Evolutionary conservation across 768 basidiomycete genomes (phyloP).

Genomic region (Suillus hirtellus): DNA sequence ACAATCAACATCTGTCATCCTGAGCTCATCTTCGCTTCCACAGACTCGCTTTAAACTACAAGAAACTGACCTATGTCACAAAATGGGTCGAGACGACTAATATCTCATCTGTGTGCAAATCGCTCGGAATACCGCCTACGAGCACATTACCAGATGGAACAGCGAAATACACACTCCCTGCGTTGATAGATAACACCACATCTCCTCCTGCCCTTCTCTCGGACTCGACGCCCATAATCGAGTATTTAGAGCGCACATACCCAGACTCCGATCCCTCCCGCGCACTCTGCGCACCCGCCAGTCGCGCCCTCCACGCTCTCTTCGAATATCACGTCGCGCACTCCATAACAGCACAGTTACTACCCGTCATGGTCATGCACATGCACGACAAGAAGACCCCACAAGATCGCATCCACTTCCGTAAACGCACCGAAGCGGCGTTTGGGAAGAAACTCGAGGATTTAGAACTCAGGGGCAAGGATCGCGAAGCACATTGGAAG

Average conservation of each 20-base stretch:
- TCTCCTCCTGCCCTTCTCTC: conserved; percentile 26
- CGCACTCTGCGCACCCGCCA: conserved; percentile 20
- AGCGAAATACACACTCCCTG: conserved; percentile 36
- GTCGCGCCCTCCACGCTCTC: conserved; percentile 24
- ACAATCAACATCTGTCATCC: background rate
- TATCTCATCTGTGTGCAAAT: conserved; percentile 25
- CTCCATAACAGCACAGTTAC: conserved; percentile 18
- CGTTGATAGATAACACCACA: conserved; percentile 24
- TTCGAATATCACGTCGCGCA: conserved; percentile 23
- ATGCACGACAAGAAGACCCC: conserved; percentile 24
- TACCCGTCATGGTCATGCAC: conserved; percentile 24
- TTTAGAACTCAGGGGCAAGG: conserved; percentile 19
- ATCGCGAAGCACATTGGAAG: conserved; percentile 25
- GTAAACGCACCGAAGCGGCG: conserved; percentile 18
- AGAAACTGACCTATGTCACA: conserved; percentile 28
- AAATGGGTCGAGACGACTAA: conserved; percentile 27
- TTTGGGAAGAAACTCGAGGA: conserved; percentile 13
- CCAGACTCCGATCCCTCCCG: conserved; percentile 16
- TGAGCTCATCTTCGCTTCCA: background rate
- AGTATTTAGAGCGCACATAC: conserved; percentile 37
- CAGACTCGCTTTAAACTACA: conserved; percentile 30
- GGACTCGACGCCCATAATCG: conserved; percentile 37
- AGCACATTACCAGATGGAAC: conserved; percentile 26
- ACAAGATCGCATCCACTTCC: conserved; percentile 20
- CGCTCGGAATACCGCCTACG: conserved; percentile 29